These are phyloP conservation scores for Corylus americana DNA, from an alignment of 306 rosid genomes.

Conservation along the genomic window DNA sequence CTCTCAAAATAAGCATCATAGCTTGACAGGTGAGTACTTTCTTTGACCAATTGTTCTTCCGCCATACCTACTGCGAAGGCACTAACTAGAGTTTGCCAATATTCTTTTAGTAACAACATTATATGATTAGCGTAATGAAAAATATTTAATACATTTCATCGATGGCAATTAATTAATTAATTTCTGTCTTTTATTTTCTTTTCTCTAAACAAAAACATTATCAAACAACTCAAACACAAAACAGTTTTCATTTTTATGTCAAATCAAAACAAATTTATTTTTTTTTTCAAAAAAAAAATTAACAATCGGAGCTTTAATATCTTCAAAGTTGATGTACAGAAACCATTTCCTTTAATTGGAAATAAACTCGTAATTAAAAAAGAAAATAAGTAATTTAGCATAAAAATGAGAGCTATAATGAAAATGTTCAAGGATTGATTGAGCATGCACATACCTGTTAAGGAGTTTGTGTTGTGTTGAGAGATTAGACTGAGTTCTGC, in stretches of 20 bases:
- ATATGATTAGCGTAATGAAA: background rate
- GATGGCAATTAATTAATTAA: background rate
- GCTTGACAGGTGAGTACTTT: constrained; percentile 39
- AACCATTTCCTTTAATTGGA: background rate
- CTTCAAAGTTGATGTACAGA: too few relatives aligned
- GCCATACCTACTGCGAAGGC: constrained; percentile 54
- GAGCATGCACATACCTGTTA: constrained; percentile 29
- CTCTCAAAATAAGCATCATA: constrained; percentile 66
- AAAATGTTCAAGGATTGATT: background rate
- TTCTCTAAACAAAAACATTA: background rate
- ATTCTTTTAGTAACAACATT: background rate
- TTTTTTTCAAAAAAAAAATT: too few relatives aligned
- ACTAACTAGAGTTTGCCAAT: constrained; percentile 12
- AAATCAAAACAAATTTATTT: too few relatives aligned
- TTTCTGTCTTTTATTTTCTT: too few relatives aligned
- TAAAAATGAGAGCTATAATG: constrained; percentile 8
- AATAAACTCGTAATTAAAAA: constrained; percentile 9
- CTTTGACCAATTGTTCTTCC: constrained; percentile 33
- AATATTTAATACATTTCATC: background rate
- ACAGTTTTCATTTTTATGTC: background rate
- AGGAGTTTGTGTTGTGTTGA: constrained; percentile 21
- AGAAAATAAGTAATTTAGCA: constrained; percentile 15
- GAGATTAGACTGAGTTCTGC: constrained; percentile 6
- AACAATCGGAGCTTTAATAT: background rate
- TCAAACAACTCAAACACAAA: too few relatives aligned